phyloP scores from a whole-genome alignment of 2,329 filamentous ascomycete species.

The Chaetomium strumarium region DNA sequence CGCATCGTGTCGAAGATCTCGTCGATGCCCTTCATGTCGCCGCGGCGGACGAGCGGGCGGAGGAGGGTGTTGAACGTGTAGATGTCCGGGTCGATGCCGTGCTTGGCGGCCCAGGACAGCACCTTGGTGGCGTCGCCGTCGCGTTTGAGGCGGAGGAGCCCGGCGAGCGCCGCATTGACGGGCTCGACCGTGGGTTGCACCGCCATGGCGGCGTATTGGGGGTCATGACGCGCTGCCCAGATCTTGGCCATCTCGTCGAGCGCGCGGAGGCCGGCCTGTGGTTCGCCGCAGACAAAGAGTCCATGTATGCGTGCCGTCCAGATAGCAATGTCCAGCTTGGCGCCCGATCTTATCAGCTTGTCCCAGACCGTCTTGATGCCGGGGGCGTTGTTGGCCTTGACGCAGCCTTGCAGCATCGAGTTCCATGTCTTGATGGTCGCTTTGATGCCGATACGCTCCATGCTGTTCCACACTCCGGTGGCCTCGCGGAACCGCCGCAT shows the following conservation, averaged over 20 bases:
- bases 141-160: conserved; percentile 48
- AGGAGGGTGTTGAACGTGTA: conserved; percentile 66
- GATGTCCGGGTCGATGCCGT: conserved; percentile 51
- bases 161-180: conserved; percentile 65
- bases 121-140: conserved; percentile 46
- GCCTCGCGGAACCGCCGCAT: conserved; percentile 28
- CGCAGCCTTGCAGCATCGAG: conserved; percentile 66
- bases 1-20: conserved; percentile 56
- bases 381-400: conserved; percentile 49
- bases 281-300: conserved; percentile 51
- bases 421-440: conserved; percentile 65
- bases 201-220: conserved; percentile 30
- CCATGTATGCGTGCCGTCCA: conserved; percentile 69
- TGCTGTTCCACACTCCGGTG: conserved; percentile 35
- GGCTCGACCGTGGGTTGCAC: conserved; percentile 57
- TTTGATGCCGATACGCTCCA: conserved; percentile 43
- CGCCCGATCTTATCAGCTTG: conserved; percentile 51
- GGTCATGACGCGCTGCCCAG: conserved; percentile 45
- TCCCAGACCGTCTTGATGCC: conserved; percentile 63
- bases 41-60: conserved; percentile 48
- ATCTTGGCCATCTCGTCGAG: conserved; percentile 59
- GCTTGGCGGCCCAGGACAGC: conserved; percentile 52
- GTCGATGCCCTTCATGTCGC: conserved; percentile 42
- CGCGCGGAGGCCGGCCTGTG: conserved; percentile 53
- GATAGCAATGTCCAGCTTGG: conserved; percentile 56